phyloP scores from a whole-genome alignment of 306 rosid species.

The Rosa chinensis region DNA sequence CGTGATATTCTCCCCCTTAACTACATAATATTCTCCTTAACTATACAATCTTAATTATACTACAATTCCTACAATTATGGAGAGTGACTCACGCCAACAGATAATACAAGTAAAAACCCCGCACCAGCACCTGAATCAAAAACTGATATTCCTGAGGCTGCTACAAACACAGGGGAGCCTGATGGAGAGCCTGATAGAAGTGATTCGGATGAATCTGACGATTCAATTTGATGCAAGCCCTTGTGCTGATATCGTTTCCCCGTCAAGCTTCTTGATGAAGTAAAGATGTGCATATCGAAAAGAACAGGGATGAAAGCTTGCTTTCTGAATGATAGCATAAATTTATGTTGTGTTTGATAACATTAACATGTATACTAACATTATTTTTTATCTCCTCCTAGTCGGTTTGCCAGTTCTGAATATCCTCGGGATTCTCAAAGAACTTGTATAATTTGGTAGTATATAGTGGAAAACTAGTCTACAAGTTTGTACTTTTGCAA shows the following conservation, averaged over 20 bases:
- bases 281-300: background rate
- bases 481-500: background rate
- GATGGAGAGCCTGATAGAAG: conserved; percentile 84
- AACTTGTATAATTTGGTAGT: background rate
- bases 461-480: background rate
- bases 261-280: background rate
- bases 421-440: background rate
- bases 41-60: too few species aligned
- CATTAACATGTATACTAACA: background rate
- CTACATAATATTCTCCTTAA: too few species aligned
- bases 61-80: too few species aligned
- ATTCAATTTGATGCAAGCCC: conserved; percentile 52
- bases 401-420: background rate
- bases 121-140: conserved; percentile 52
- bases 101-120: conserved; percentile 49
- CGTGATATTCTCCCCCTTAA: too few species aligned
- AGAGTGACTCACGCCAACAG: background rate
- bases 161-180: conserved; percentile 63
- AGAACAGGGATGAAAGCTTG: conserved; percentile 11
- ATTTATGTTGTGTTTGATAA: background rate
- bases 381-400: background rate
- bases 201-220: conserved; percentile 87
- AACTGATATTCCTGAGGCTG: conserved; percentile 59
- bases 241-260: background rate
- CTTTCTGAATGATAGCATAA: conserved; percentile 11